phyloP scores from a whole-genome alignment of 345 rosid species.

The Microcos paniculata region DNA sequence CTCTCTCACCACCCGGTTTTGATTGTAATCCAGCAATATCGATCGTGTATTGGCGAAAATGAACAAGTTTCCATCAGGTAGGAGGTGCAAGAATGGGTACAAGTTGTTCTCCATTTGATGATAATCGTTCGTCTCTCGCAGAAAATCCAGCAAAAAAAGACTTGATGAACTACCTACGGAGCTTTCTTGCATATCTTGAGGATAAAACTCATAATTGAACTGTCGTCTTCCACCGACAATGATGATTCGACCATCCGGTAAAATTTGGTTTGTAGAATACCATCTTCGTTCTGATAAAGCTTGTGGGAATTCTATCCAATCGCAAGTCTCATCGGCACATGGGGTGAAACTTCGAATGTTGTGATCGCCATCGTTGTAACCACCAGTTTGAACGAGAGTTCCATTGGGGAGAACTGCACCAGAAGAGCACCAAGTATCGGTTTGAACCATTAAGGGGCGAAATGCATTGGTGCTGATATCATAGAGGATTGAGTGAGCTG shows the following conservation, averaged over 20 bases:
- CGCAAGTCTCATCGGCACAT: slow-evolving; percentile 41
- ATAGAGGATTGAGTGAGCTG: slow-evolving; percentile 80
- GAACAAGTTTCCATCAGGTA: slow-evolving; percentile 86
- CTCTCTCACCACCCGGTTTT: slow-evolving; percentile 47
- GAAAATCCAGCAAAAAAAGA: slow-evolving; percentile 35
- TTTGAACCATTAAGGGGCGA: slow-evolving; percentile 62
- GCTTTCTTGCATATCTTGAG: slow-evolving; percentile 7
- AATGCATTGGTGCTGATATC: slow-evolving; percentile 48
- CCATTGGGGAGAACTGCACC: slow-evolving; percentile 68
- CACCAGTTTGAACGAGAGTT: slow-evolving; percentile 77
- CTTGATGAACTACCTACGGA: not conserved
- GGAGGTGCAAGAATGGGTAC: slow-evolving; percentile 79
- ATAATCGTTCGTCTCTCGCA: slow-evolving; percentile 49
- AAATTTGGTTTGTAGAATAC: slow-evolving; percentile 70
- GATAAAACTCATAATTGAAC: slow-evolving; percentile 68
- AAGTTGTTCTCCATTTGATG: slow-evolving; percentile 60
- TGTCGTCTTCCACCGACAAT: slow-evolving; percentile 75
- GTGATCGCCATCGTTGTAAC: slow-evolving; percentile 68
- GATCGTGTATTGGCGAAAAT: slow-evolving; percentile 76
- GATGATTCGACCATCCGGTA: slow-evolving; percentile 72
- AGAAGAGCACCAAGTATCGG: slow-evolving; percentile 92
- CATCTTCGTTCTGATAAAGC: slow-evolving; percentile 63
- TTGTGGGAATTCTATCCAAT: slow-evolving; percentile 64
- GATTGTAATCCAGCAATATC: slow-evolving; percentile 59
- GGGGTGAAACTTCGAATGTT: slow-evolving; percentile 55